Conservation (phyloP, 1,139 yeast species). For the Yamadazyma atlantica region DNA sequence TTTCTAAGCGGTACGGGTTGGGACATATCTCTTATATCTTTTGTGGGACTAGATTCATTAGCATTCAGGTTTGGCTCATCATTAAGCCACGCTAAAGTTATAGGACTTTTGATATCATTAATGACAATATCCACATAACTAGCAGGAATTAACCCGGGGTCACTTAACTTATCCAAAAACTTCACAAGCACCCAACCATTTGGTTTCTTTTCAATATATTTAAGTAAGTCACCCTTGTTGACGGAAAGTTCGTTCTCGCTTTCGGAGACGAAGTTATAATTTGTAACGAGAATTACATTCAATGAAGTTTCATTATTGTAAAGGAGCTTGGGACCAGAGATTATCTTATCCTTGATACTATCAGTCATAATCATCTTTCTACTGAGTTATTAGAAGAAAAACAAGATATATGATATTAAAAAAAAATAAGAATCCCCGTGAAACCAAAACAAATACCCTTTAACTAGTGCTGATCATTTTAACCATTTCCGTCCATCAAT, state of each 20-base stretch:
- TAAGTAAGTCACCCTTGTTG: constrained; percentile 40
- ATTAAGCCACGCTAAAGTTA: constrained; percentile 38
- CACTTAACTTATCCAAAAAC: constrained; percentile 34
- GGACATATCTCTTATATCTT: constrained; percentile 8
- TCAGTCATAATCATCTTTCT: background rate
- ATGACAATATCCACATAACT: constrained; percentile 47
- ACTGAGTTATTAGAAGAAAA: background rate
- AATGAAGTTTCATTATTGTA: constrained; percentile 12
- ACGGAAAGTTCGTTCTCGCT: constrained; percentile 32
- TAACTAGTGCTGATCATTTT: too few relatives aligned
- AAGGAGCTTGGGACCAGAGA: constrained; percentile 13
- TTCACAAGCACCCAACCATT: constrained; percentile 48
- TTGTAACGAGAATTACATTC: constrained; percentile 40
- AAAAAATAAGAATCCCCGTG: background rate
- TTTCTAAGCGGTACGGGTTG: constrained; percentile 11
- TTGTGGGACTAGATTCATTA: background rate
- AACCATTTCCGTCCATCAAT: too few relatives aligned
- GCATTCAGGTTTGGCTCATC: constrained; percentile 7
- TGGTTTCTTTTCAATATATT: constrained; percentile 37
- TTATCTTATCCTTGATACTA: constrained; percentile 7
- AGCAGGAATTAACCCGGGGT: constrained; percentile 45
- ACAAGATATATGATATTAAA: background rate
- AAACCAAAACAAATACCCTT: background rate
- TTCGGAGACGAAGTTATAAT: constrained; percentile 37
- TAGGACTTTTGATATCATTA: constrained; percentile 38